Percentiles rank a stretch among this genome's conserved stretches.
Evolutionary conservation across 148 eudicot species (phyloP).

Genomic region (Spergularia bocconei): DNA sequence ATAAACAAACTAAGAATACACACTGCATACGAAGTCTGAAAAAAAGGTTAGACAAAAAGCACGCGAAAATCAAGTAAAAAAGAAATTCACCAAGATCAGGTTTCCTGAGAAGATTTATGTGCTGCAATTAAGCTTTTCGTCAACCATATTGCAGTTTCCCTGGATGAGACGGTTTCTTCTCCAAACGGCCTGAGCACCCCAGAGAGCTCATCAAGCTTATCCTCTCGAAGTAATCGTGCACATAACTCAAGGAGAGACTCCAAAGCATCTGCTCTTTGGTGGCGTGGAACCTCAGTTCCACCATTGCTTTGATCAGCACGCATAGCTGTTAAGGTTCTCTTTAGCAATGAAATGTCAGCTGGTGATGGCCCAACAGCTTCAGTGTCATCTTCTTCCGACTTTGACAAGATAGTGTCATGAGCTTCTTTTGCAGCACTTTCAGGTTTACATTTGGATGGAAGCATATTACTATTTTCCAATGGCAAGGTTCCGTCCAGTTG

Average conservation of each 20-base stretch:
- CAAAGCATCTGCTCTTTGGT: constrained; percentile 78
- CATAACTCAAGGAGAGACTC: constrained; percentile 95
- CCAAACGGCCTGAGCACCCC: constrained; percentile 89
- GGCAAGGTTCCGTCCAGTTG: constrained; percentile 16
- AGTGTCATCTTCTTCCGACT: constrained; percentile 26
- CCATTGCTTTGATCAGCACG: constrained; percentile 34
- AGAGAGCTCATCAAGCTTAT: constrained; percentile 73
- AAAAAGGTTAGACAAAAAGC: not conserved
- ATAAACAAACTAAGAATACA: not conserved
- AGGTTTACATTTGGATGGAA: constrained; percentile 26
- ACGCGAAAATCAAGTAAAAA: not conserved
- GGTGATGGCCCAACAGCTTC: constrained; percentile 29
- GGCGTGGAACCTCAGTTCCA: constrained; percentile 41
- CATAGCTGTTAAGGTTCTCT: constrained; percentile 32
- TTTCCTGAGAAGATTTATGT: constrained; percentile 46
- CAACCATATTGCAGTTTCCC: constrained; percentile 97
- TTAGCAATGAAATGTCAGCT: constrained; percentile 36
- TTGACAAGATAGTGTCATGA: constrained; percentile 8
- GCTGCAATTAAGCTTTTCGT: constrained; percentile 89
- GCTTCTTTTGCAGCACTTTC: constrained; percentile 23
- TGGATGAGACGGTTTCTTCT: constrained; percentile 81
- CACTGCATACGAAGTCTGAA: not conserved
- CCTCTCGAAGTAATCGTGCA: constrained; percentile 78
- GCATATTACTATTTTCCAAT: constrained; percentile 28
- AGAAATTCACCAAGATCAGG: constrained; percentile 16